Evolutionary conservation across 352 stramenopile species (phyloP), one percentile per base, ranked within the genome.

Genomic region (Aphanomyces stellatus): DNA sequence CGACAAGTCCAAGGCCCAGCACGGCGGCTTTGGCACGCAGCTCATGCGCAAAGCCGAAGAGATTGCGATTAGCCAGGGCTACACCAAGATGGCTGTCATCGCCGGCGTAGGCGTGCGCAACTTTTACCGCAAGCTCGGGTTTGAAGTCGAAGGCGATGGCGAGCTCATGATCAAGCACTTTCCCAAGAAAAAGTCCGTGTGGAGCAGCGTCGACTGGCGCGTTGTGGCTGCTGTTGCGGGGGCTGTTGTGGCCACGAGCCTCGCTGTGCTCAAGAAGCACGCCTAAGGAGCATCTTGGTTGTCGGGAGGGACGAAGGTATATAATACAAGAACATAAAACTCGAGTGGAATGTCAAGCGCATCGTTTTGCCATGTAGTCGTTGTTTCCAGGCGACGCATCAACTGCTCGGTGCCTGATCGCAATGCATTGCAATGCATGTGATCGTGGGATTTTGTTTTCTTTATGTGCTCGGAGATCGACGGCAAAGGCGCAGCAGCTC

Each of bases 81-180:
- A 83, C 67, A 78, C 74, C 11, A 95, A 96, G 75, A 68, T 96
- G 40, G 88, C 85, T 15, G 88, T 96, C 33, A 97, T 97, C 60
- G 84, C 85, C 8, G 90, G 90, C 46, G 85, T 97, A n/a, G 90
- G 90, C 42, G 87, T 96, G 46, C 83, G 90, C 30, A 93, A 95
- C 66, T 97, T 96, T 63, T 97, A 97, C 69, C 77, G 88, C n/a
- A 79, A 81, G 13, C 72, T 96, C 43, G 89, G 89, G 4, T 97
- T 93, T 70, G 84, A 92, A 65, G 77, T 95, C 22, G 84, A 94
- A 74, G 82, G 82, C 22, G 81, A 93, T 4, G 87, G 85, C 1
- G 87, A 93, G 55, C 69, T 91, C 31, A 92, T 96, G 82, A 90
- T 94, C 69, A 96, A 96, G 68, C 74, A 90, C 55, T 65, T 96